Base-by-base conservation (phyloP, 129 eudicot genomes). In the Pittosporum tobira region DNA sequence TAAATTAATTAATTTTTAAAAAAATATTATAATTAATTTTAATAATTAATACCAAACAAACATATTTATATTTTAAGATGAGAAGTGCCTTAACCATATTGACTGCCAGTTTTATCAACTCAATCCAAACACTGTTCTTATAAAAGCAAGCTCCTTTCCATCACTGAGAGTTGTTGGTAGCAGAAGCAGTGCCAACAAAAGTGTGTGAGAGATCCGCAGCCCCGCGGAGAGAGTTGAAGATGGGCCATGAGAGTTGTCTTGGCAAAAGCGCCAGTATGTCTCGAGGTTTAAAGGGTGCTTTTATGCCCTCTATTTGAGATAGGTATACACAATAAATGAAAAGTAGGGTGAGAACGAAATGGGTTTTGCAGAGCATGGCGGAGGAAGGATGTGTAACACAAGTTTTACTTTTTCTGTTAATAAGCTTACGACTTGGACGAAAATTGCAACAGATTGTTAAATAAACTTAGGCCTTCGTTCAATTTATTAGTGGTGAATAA, bases 71-170 rank as follows among this genome's bases (percentile, higher is more conserved):
- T n/a, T 96, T 91, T 83, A 23, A 91, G 62, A 70, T 91, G 98
- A 67, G 86, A 94, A 64, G 98, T 89, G 27, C 96, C 99, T 20
- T 96, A 96, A 62, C 99, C 99, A 77, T 74, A 93, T 65, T 87
- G 48, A 71, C 77, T 84, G 3, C 81, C 85, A n/a, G 56, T 75
- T 37, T 87, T 76, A 20, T 93, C 87, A 93, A 80, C 74, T 93
- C 94, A 69, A 93, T 56, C 96, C 99, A 84, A 36, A 96, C 99
- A 67, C 48, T 59, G 37, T 80, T 87, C 48, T 93, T 62, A 76
- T 87, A 93, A 62, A 93, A 93, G 51, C 99, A 93, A 72, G 99
- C 85, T 6, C 99, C 99, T 81, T 93, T 87, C 99, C 99, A 93
- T 11, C 71, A 65, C 37, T 66, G 52, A 14, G 67, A 52, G 60